Base-by-base conservation (phyloP, 139 green algal genomes). In the Chlorella vulgaris region DNA sequence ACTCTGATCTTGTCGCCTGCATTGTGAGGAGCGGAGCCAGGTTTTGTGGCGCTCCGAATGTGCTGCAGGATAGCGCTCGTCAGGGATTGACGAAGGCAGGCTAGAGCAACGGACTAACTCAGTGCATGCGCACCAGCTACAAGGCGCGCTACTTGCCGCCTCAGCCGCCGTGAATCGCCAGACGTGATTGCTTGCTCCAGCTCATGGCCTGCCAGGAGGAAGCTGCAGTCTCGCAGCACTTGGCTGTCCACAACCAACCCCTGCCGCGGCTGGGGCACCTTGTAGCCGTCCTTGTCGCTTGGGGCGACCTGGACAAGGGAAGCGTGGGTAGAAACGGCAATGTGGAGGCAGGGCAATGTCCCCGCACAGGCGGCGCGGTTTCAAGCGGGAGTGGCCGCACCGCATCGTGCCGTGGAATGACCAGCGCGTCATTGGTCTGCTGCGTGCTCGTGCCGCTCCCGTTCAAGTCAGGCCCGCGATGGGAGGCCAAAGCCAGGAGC, bases 151-250 rank as follows among this genome's bases (percentile, higher is more conserved):
- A 75, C 68, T 40, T 75, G 68, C 7, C 68, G 68, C 40, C 68
- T 39, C 68, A 75, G 68, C 39, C 68, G 68, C 38, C 42, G 40
- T 24, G 68, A 61, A 39, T 75, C 68, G 5, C 68, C 68, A 75
- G 58, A 75, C 7, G 26, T 75, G 28, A 75, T 55, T 7, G 39
- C 68, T 36, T 36, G 26, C 28, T 75, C 68, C 68, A 75, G 39
- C 39, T 75, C 39, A 3, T 22, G 24, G 26, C 68, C 68, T 58
- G 68, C 43, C 28, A 75, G 40, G 6, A 75, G 26, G 13, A 75
- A 75, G 8, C 58, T 28, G 2, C 68, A 40, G 24, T 60, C 68
- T 40, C 42, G 28, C 26, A 75, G 68, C 39, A 55, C n/a, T 10
- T 28, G 43, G 26, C 10, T 75, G 40, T 75, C 68, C 40, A 60